phyloP scores from a whole-genome alignment of 169 alveolate species.

The Plasmodium gaboni region DNA sequence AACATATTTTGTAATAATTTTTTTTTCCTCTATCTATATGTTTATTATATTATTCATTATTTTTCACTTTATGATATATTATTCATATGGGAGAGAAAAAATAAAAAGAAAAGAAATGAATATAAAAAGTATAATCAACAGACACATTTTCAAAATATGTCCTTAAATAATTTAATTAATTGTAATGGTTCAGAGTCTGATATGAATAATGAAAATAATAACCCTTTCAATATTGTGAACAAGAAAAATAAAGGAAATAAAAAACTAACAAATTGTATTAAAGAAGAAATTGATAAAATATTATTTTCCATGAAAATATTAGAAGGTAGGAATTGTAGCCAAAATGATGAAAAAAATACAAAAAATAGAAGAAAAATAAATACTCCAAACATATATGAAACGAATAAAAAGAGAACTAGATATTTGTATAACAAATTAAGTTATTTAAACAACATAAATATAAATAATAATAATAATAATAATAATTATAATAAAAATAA shows the following conservation, averaged over 20 bases:
- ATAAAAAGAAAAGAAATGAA: conserved; percentile 15
- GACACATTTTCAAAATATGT: conserved; percentile 1
- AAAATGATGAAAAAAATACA: conserved; percentile 5
- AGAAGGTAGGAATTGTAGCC: background rate
- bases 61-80: conserved; percentile 44
- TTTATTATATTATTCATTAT: conserved; percentile 38
- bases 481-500: conserved; percentile 17
- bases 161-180: background rate
- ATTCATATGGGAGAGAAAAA: conserved; percentile 57
- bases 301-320: conserved; percentile 37
- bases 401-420: background rate
- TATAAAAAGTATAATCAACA: background rate
- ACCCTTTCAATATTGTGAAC: conserved; percentile 6
- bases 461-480: background rate
- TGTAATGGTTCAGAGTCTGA: background rate
- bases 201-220: background rate
- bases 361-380: background rate
- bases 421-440: too few relatives aligned
- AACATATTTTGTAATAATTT: conserved; percentile 44
- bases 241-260: conserved; percentile 12
- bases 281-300: conserved; percentile 71
- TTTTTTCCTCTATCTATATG: conserved; percentile 52
- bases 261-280: conserved; percentile 36
- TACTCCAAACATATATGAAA: background rate
- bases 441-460: too few relatives aligned